A percentile compares a stretch with the other conserved stretches of the same genome.
phyloP scores from a whole-genome alignment of 352 stramenopile species.

The Phytophthora melonis region DNA sequence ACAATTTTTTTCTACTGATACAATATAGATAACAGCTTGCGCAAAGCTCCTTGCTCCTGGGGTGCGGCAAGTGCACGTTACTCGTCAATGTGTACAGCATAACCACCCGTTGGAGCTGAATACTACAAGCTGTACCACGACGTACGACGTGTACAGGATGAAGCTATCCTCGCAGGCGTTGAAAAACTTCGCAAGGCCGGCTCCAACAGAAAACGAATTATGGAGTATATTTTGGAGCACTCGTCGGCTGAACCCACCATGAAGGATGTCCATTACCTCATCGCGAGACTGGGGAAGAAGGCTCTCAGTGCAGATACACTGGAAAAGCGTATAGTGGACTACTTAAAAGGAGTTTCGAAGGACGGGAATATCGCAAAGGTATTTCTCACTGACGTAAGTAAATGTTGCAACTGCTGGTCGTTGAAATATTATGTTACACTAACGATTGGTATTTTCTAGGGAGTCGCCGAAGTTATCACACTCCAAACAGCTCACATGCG shows the following conservation, averaged over 20 bases:
- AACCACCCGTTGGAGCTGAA: neutral
- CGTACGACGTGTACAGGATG: neutral
- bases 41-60: neutral
- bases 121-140: neutral
- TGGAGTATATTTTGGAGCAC: neutral
- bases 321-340: neutral
- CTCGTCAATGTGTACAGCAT: neutral
- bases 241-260: neutral
- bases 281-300: neutral
- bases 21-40: neutral
- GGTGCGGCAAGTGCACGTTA: neutral
- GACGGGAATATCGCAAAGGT: neutral
- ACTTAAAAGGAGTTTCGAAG: neutral
- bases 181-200: neutral
- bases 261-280: neutral
- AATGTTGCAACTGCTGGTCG: neutral
- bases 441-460: neutral
- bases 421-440: neutral
- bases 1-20: neutral
- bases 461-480: constrained; percentile 5
- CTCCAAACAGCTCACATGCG: constrained; percentile 16
- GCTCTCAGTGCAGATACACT: neutral
- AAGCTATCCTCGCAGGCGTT: neutral
- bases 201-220: neutral
- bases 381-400: neutral